These are phyloP conservation scores for Dactylellina drechsleri DNA, from an alignment of 2,329 filamentous ascomycete species.

Conservation along the genomic window DNA sequence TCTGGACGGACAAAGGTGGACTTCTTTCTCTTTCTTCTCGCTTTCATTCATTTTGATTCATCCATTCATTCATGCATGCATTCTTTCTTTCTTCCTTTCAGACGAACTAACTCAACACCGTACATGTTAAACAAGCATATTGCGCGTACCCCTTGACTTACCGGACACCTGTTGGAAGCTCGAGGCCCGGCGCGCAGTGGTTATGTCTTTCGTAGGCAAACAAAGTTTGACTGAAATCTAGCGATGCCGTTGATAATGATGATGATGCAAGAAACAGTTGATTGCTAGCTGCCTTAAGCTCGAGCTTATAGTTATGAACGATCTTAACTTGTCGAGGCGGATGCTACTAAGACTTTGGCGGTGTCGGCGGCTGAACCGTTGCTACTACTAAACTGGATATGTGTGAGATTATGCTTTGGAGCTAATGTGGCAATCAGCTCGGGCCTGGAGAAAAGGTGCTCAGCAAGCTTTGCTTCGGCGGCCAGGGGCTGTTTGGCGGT, in stretches of 20 bases:
- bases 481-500: slow-evolving; percentile 18
- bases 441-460: slow-evolving; percentile 4
- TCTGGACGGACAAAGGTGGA: slow-evolving; percentile 3
- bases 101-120: slow-evolving; percentile 2
- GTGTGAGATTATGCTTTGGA: slow-evolving; percentile 31
- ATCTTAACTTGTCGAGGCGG: background rate
- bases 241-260: background rate
- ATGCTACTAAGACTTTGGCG: background rate
- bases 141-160: slow-evolving; percentile 52
- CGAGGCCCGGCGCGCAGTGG: slow-evolving; percentile 20
- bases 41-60: too few relatives aligned
- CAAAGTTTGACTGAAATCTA: slow-evolving; percentile 1
- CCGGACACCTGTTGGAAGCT: slow-evolving; percentile 37
- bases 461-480: background rate
- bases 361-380: too few relatives aligned
- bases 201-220: slow-evolving; percentile 35
- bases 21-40: slow-evolving; percentile 8
- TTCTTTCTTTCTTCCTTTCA: background rate
- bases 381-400: background rate
- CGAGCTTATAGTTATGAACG: too few relatives aligned
- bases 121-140: slow-evolving; percentile 19
- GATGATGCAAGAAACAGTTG: too few relatives aligned
- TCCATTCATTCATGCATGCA: too few relatives aligned
- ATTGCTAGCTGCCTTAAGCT: too few relatives aligned
- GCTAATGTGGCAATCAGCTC: slow-evolving; percentile 26